Base-by-base conservation (phyloP, 805 yeast species). In the Sungouiella thailandica region DNA sequence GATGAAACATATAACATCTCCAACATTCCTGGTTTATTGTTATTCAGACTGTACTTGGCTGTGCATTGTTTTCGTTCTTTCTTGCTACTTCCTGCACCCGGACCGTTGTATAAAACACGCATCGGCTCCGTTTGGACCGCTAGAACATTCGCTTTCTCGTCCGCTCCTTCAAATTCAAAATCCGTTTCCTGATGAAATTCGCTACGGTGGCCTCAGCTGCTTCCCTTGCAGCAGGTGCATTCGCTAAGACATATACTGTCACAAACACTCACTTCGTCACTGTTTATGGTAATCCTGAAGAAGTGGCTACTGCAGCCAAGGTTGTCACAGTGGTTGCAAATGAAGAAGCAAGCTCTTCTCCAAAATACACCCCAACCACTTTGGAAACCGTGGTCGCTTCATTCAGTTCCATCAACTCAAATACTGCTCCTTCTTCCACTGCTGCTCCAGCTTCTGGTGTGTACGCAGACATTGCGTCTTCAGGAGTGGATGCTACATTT, bases 401-500 rank as follows among this genome's bases (percentile, higher is more conserved):
- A 7, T 13, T 25, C 25, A n/a, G 29, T 3, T 23, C 28, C 12
- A 12, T 35, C 9, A 27, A 24, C 30, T 23, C 35, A 5, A 27
- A 36, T 18, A 23, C 40, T 7, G 14, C 42, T 7, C 14, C 35
- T 6, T 9, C 23, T 9, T 16, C 38, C 6, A 4, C 34, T 22
- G 19, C 43, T 10, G 20, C 40, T 3, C 25, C 40, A 4, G 25
- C 43, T 33, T 36, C 44, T 15, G 53, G 52, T 2, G 46, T 52
- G 24, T 43, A 47, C 36, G 52, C 50, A 12, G 44, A 37, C 24
- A 52, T 46, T 22, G 18, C 35, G 14, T 36, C 45, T 4, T 40
- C 45, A 11, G 41, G 47, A 7, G 47, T 29, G 7, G 55, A 33
- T 52, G 40, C 43, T 49, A 51, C 44, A 20, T 72, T 74, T 43